These are phyloP conservation scores for Skeletonema potamos DNA, from an alignment of 108 stramenopile species.

Conservation along the genomic window DNA sequence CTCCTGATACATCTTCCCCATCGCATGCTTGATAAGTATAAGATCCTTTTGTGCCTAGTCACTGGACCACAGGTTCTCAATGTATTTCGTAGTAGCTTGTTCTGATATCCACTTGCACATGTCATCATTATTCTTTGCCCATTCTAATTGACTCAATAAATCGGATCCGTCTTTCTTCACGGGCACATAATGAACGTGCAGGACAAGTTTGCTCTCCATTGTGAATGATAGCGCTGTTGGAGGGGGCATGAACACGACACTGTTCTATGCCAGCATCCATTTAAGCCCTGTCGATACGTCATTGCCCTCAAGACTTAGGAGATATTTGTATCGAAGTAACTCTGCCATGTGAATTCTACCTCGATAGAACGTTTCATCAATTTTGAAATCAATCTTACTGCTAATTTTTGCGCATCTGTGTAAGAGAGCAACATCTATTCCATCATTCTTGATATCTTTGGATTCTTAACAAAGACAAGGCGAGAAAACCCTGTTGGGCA, in stretches of 20 bases:
- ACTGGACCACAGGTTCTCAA: conserved; percentile 50
- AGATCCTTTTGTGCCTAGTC: not conserved
- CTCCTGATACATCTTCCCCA: conserved; percentile 1
- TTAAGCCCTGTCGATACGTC: conserved; percentile 81
- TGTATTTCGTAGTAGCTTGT: conserved; percentile 62
- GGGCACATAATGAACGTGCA: conserved; percentile 81
- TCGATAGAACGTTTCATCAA: not conserved
- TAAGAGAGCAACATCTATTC: not conserved
- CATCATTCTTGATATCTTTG: not conserved
- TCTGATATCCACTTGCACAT: conserved; percentile 65
- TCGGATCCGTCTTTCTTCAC: conserved; percentile 54
- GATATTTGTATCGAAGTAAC: conserved; percentile 33
- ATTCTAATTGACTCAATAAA: conserved; percentile 64
- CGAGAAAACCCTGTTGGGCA: not conserved
- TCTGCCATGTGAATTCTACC: not conserved
- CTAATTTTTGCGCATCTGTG: not conserved
- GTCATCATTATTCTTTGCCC: conserved; percentile 68
- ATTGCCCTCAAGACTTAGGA: conserved; percentile 77
- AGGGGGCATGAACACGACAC: conserved; percentile 73
- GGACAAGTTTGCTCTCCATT: conserved; percentile 68
- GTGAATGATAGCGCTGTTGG: conserved; percentile 69
- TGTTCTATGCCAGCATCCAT: conserved; percentile 67
- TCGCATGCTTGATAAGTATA: not conserved
- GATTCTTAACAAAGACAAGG: not conserved
- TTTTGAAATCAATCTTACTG: not conserved